phyloP scores from a whole-genome alignment of 148 eudicot species.

The Vaccinium darrowii region DNA sequence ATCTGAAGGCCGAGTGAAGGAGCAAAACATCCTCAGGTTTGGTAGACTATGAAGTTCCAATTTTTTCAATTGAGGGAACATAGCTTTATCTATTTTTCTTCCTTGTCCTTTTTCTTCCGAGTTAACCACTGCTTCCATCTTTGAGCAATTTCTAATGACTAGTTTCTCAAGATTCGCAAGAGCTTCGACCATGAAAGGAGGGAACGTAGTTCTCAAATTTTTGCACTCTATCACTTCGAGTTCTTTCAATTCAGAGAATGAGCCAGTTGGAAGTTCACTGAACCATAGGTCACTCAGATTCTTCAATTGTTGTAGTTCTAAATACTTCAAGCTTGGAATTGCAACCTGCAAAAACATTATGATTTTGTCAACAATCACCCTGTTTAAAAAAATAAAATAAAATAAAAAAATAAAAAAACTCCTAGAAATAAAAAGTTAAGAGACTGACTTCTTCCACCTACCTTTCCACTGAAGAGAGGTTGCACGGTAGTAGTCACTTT shows the following conservation, averaged over 20 bases:
- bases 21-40: conserved; percentile 1
- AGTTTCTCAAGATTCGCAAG: neutral
- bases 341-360: neutral
- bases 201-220: neutral
- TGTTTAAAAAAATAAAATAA: too few relatives aligned
- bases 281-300: neutral
- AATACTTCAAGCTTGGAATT: neutral
- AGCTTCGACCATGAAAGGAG: neutral
- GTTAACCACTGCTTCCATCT: neutral
- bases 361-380: neutral
- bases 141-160: neutral
- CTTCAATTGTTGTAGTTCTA: neutral
- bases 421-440: too few relatives aligned
- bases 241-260: neutral
- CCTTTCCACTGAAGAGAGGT: too few relatives aligned
- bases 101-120: neutral
- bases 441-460: neutral
- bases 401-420: too few relatives aligned
- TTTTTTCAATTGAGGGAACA: neutral
- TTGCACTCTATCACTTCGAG: neutral
- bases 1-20: neutral
- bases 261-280: neutral
- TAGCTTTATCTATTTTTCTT: neutral
- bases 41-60: neutral
- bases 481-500: too few relatives aligned